Percentiles rank a stretch among this genome's conserved stretches.
Evolutionary conservation across 2,329 filamentous ascomycete genomes (phyloP).

Genomic region (Aspergillus uvarum): DNA sequence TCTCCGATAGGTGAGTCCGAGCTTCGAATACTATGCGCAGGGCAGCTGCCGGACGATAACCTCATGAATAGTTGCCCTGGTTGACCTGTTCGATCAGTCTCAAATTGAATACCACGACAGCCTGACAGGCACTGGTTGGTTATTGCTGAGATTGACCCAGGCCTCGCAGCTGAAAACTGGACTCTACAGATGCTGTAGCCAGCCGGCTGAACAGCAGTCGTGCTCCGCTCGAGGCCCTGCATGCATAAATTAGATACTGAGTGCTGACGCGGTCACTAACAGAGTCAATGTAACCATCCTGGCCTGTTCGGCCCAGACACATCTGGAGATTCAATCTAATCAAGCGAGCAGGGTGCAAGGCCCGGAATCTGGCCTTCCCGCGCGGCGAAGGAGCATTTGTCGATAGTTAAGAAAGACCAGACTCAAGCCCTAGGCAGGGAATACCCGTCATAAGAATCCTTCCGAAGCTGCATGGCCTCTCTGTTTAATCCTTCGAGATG

Average conservation of each 20-base stretch:
- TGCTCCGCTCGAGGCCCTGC: background rate
- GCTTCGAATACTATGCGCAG: background rate
- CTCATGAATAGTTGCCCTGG: background rate
- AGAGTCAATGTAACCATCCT: constrained; percentile 4
- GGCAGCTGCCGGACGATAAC: background rate
- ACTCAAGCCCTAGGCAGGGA: background rate
- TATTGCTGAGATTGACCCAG: too few relatives aligned
- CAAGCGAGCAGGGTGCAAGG: background rate
- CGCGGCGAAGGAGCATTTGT: constrained; percentile 3
- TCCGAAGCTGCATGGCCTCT: background rate
- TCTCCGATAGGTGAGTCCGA: background rate
- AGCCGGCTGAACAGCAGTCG: background rate
- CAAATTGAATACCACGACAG: background rate
- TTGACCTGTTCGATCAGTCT: background rate
- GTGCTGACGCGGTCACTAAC: constrained; percentile 2
- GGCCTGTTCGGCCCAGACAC: background rate
- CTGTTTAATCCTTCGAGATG: background rate
- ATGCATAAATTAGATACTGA: background rate
- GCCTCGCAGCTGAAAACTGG: background rate
- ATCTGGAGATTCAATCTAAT: constrained; percentile 4
- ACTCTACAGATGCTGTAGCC: background rate
- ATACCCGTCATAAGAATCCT: background rate
- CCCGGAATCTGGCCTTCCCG: constrained; percentile 1
- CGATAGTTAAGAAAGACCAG: background rate
- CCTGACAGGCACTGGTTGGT: background rate